Conservation (phyloP, 306 rosid species). For the Pueraria montana region DNA sequence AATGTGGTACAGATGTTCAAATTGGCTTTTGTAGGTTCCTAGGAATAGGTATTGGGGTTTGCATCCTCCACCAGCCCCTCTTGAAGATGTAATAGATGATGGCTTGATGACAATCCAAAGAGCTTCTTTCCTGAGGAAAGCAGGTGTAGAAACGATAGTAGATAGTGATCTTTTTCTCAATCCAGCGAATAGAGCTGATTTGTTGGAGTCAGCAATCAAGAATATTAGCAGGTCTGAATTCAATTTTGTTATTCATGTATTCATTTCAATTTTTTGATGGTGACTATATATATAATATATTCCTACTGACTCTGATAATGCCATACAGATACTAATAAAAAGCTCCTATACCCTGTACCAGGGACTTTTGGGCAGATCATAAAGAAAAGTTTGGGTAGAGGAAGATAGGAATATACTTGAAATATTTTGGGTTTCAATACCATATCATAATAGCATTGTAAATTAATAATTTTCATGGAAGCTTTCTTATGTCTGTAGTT, state of each 20-base stretch:
- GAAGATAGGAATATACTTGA: conserved; percentile 34
- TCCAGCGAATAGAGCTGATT: conserved; percentile 84
- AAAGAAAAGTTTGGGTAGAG: conserved; percentile 11
- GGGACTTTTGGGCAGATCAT: conserved; percentile 21
- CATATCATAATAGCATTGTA: background rate
- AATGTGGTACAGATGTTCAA: conserved; percentile 58
- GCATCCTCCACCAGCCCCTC: conserved; percentile 99
- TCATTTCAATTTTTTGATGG: background rate
- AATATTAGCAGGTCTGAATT: conserved; percentile 79
- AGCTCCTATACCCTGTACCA: background rate
- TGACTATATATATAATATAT: background rate
- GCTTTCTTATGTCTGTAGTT: background rate
- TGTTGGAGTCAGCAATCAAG: conserved; percentile 91
- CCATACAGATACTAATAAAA: background rate
- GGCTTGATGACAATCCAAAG: conserved; percentile 93
- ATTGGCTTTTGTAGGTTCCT: conserved; percentile 82
- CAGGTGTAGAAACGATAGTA: conserved; percentile 91
- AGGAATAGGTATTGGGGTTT: conserved; percentile 98
- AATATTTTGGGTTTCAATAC: conserved; percentile 31
- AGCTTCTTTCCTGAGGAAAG: conserved; percentile 91
- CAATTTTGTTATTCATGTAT: conserved; percentile 22
- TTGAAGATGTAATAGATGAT: conserved; percentile 95
- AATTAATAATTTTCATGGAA: conserved; percentile 24
- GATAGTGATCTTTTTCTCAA: conserved; percentile 76
- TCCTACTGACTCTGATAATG: conserved; percentile 15